Conservation (phyloP, 176 grass and related monocot species). For the Dendrocalamus sinicus region DNA sequence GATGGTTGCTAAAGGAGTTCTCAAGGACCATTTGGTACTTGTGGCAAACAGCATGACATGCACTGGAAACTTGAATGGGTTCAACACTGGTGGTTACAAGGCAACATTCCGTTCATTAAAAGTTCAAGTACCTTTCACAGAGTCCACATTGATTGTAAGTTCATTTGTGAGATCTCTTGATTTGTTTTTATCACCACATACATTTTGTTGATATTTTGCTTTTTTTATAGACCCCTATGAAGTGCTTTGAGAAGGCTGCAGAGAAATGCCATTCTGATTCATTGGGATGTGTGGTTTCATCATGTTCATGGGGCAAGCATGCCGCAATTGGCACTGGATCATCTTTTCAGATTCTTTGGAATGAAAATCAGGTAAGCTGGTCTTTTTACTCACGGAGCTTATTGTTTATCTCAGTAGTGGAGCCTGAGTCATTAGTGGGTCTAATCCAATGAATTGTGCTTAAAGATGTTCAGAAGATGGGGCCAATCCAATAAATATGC, state of each 20-base stretch:
- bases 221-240: constrained; percentile 91
- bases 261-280: constrained; percentile 93
- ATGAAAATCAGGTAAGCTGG: constrained; percentile 75
- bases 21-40: constrained; percentile 87
- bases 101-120: constrained; percentile 86
- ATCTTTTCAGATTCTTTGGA: constrained; percentile 93
- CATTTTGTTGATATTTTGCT: constrained; percentile 29
- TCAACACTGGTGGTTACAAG: constrained; percentile 81
- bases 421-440: neutral
- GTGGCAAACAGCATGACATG: constrained; percentile 93
- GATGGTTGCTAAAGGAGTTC: constrained; percentile 77
- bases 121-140: constrained; percentile 98
- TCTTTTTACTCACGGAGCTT: constrained; percentile 24
- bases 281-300: constrained; percentile 81
- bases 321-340: constrained; percentile 85
- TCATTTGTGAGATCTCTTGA: constrained; percentile 21
- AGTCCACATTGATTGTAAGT: constrained; percentile 94
- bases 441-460: constrained; percentile 14
- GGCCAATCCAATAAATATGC: neutral
- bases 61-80: constrained; percentile 84
- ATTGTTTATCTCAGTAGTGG: constrained; percentile 16
- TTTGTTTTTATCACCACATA: constrained; percentile 40
- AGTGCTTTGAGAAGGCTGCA: constrained; percentile 91
- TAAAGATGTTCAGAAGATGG: constrained; percentile 1
- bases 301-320: constrained; percentile 90